Evolutionary conservation across 2,329 filamentous ascomycete species (phyloP), one percentile per base, ranked within the genome.

Genomic region (Trichoderma sp.): DNA sequence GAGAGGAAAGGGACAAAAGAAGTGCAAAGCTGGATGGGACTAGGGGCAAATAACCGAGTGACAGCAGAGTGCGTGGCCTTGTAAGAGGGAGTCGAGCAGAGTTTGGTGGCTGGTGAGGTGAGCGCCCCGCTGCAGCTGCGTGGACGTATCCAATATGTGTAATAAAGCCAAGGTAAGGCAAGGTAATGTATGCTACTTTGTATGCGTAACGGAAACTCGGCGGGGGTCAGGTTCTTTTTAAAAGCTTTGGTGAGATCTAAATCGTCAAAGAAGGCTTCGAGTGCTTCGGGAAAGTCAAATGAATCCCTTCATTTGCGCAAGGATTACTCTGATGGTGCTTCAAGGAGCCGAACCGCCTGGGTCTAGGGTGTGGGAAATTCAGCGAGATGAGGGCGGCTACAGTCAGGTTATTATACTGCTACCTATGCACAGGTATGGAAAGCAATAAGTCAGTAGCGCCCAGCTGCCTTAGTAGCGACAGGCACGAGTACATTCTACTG

Each of bases 331-430:
- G 59, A 64, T 27, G 25, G 53, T 68, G 34, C 52, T 64, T 64
- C 37, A 34, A 54, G 56, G 64, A 53, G 48, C 57, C 64, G 48
- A 60, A 50, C 54, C 45, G 56, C 25, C 42, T 57, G 25, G 32
- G 64, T 54, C 57, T 58, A 32, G 64, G 64, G 57, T 53, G 64
- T 67, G 56, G 54, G 64, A 60, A 67, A 53, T 53, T 67, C 56
- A 54, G 64, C 64, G 64, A 67, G 64, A 67, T 67, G 64, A 67
- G 64, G 64, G 64, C 64, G 64, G 64, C 35, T 67, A 67, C 54
- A 37, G 19, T 34, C 32, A 32, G 63, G 35, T 57, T 66, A 58
- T 57, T n/a, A n/a, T n/a, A n/a, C n/a, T n/a, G n/a, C n/a, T n/a
- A n/a, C n/a, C n/a, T n/a, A n/a, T n/a, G n/a, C n/a, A n/a, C n/a